Evolutionary conservation across 176 grass and related monocot genomes (phyloP).

Genomic region (Chrysopogon serrulatus): DNA sequence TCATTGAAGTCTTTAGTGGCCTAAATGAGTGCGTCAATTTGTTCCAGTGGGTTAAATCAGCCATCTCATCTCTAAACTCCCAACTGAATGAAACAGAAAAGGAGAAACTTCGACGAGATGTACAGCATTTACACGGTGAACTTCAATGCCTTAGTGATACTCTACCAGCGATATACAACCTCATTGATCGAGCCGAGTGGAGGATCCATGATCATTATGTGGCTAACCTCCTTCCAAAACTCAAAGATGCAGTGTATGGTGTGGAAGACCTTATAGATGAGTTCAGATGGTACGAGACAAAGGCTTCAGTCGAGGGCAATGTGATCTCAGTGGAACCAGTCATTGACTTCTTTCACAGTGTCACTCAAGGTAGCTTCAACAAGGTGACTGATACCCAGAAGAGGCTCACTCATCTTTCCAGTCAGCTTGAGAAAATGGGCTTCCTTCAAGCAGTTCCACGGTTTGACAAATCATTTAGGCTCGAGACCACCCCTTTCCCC

Average conservation of each 20-base stretch:
- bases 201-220: neutral
- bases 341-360: neutral
- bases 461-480: neutral
- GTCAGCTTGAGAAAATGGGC: neutral
- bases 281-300: neutral
- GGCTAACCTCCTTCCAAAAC: neutral
- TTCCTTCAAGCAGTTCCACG: neutral
- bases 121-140: neutral
- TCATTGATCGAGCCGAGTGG: neutral
- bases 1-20: neutral
- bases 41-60: too few species aligned
- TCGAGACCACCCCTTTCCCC: neutral
- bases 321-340: neutral
- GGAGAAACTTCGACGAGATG: neutral
- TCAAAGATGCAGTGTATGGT: neutral
- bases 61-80: too few species aligned
- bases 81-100: neutral
- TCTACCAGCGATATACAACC: neutral
- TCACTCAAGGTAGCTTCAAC: neutral
- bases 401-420: neutral
- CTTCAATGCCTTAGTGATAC: neutral
- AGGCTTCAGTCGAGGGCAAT: neutral
- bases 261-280: neutral
- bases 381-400: neutral
- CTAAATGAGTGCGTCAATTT: too few species aligned